Evolutionary conservation across 495 filamentous ascomycete genomes (phyloP).

Genomic region (Neurospora sp.): DNA sequence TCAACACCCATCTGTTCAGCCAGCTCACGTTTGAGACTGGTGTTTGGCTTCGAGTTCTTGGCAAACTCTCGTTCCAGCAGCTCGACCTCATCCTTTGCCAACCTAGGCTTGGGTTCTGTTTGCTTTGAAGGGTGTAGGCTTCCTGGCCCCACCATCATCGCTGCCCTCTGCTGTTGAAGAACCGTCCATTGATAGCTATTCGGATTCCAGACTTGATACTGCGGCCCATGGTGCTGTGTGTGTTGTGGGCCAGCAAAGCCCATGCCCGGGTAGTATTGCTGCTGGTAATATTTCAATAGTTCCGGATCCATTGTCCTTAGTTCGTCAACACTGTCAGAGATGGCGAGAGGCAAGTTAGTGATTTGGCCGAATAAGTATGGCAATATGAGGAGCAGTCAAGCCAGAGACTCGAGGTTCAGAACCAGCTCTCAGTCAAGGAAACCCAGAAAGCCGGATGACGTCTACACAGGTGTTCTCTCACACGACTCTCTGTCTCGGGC

Average conservation of each 20-base stretch:
- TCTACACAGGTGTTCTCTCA: not conserved
- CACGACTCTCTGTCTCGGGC: not conserved
- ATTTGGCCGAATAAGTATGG: not conserved
- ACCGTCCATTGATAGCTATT: not conserved
- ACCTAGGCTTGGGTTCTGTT: conserved; percentile 51
- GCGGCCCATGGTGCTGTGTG: conserved; percentile 11
- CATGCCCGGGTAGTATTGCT: conserved; percentile 10
- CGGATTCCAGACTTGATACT: conserved; percentile 19
- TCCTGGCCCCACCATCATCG: conserved; percentile 22
- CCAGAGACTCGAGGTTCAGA: not conserved
- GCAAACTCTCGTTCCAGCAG: conserved; percentile 64
- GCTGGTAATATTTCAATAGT: conserved; percentile 19
- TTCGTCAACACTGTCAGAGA: not conserved
- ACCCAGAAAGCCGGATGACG: not conserved
- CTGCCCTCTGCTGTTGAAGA: conserved; percentile 12
- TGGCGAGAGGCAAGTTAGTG: not conserved
- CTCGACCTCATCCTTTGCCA: conserved; percentile 77
- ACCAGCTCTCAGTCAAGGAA: not conserved
- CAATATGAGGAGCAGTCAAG: not conserved
- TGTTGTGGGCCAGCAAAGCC: conserved; percentile 11
- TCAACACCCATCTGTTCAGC: conserved; percentile 64
- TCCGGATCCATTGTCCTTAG: conserved; percentile 19
- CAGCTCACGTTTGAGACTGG: conserved; percentile 62
- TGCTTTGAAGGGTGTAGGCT: conserved; percentile 23
- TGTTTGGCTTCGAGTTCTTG: conserved; percentile 68